Base-by-base conservation (phyloP, 1,284 basidiomycete species). In the Malassezia obtusa region DNA sequence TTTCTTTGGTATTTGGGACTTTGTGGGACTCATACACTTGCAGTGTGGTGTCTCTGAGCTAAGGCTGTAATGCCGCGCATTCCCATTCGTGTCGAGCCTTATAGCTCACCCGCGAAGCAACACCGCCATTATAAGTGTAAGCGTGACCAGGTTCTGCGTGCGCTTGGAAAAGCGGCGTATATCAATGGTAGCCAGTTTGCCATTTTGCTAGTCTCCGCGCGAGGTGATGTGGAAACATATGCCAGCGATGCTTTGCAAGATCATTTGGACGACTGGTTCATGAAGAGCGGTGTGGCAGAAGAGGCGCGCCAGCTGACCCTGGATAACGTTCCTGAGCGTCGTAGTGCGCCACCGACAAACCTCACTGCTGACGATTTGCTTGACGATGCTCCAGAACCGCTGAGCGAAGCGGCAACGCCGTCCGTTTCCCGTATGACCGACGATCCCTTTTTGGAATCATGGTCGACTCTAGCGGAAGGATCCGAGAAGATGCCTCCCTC, bases 171-270 rank as follows among this genome's bases (percentile, higher is more conserved):
- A 33, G 61, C 69, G 2, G 68, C 65, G 15, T 67, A 67, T 65
- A 78, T 79, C 74, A 79, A 79, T 63, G 79, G 78, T 15, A 76
- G 74, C 19, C 79, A 80, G 57, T 80, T 78, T 64, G 77, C 79
- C 50, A 77, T 80, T 56, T 66, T 79, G 47, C 78, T 76, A 73
- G 77, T 80, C 50, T 76, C 75, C 3, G 77, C 79, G 11, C 74
- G 76, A 31, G 79, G 78, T 8, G 76, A 79, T 55, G 76, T 78
- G n/a, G 79, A 80, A 62, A 76, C 76, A 22, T 79, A 77, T 62
- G 79, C 79, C 14, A 77, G 75, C 51, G 78, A 78, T 52, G 69
- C 69, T 15, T 57, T 71, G 1, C 68, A 68, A 35, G 49, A 47
- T n/a, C 45, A 62, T 6, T 41, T 71, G 4, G 67, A 68, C 19